Evolutionary conservation across 2,329 filamentous ascomycete genomes (phyloP), one percentile per base, ranked within the genome.

Genomic region (Trichocomaceae sp.): DNA sequence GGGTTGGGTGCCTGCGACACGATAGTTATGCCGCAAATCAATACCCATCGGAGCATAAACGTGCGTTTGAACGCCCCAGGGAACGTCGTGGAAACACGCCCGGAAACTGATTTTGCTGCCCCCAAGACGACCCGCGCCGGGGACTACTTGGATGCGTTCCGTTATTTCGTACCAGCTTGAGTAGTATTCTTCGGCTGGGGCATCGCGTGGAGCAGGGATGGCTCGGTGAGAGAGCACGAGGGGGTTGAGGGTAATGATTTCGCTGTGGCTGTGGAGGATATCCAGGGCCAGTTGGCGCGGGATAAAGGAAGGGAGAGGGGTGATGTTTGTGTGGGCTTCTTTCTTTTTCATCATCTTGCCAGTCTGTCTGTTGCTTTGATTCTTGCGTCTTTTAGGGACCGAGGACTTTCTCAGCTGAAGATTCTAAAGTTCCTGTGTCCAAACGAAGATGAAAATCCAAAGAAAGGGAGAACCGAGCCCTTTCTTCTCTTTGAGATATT

Each of bases 191-290:
- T 92, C 88, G 6, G 81, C 72, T 0, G 81, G 77, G 15, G 86
- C 84, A 66, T 85, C 80, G 37, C 77, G 64, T 0, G 88, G 88
- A 3, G 87, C 78, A 47, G 81, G 76, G 71, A 88, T 88, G 47
- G 77, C 77, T 64, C 85, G 81, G 54, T 87, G 81, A 59, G 87
- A 83, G 61, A 85, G 83, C 55, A 95, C 85, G 49, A 92, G 77
- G 1, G 89, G 88, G 69, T 95, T 95, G 57, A 93, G 76, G 68
- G 91, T 85, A 63, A 95, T 93, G 87, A 95, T 93, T 62, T 84
- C 83, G 49, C 79, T 69, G 73, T 93, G 88, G 67, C 86, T 79
- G 69, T 88, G 87, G 39, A 95, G 83, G 61, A 87, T 87, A 52
- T 81, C 77, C 60, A 93, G 67, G 44, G 88, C 87, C 13, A 81